Evolutionary conservation across 805 yeast genomes (phyloP), one percentile per base, ranked within the genome.

Genomic region (Debaryomyces maramus): DNA sequence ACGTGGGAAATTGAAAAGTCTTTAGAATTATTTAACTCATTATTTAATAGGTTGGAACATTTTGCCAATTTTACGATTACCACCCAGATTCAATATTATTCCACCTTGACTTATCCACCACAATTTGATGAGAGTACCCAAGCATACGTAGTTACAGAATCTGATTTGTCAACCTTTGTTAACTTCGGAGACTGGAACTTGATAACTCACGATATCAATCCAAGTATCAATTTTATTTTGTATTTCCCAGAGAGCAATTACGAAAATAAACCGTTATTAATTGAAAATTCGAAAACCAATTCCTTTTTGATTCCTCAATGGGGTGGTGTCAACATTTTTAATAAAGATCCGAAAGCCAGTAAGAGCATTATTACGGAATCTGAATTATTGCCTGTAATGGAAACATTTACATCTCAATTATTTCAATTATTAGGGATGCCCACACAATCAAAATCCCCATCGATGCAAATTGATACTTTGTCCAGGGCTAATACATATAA

Each of bases 181-280:
- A 93, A 91, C 61, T 80, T 80, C 49, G 89, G 93, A 2, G 95
- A 86, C 48, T 85, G 95, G 95, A 83, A 83, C 40, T 64, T 79
- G 38, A 73, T 50, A 70, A 84, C 46, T 60, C 73, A 74, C 49
- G 79, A 76, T 50, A 65, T 79, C 1, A 77, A 80, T 45, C 89
- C 93, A 0, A 73, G 81, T 2, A 58, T 87, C 45, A 87, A 89
- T 60, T 81, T 91, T 52, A 69, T 86, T 14, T 61, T 83, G 1
- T 87, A 81, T 52, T 73, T 81, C 38, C 89, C 95, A 2, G 67
- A 74, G 4, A 40, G 60, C 14, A 62, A 63, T 44, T 52, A 61
- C 27, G 63, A 68, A 18, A 65, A 63, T 19, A 59, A 67, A 42
- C 88, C 80, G 16, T 68, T 80, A 52, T 49, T 44, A 4, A 77